These are phyloP conservation scores for Aurantiochytrium sp. DNA, from an alignment of 108 stramenopile genomes.

Conservation along the genomic window DNA sequence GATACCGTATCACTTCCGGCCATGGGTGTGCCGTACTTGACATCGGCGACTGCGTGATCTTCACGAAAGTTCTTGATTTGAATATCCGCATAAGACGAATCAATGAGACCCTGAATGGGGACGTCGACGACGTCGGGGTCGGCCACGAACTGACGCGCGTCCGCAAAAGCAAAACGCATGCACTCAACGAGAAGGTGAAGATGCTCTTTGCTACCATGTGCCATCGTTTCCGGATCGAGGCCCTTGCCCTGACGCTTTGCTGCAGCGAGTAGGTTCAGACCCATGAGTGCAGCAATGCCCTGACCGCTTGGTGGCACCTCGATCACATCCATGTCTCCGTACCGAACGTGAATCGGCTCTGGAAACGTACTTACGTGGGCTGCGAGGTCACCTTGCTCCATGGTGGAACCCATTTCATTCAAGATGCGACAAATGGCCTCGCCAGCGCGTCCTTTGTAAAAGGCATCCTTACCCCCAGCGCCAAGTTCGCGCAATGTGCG, in stretches of 20 bases:
- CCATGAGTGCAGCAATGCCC: conserved; percentile 83
- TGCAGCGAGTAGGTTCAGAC: conserved; percentile 62
- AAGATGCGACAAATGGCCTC: conserved; percentile 69
- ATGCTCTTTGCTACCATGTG: conserved; percentile 38
- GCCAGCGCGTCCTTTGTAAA: conserved; percentile 74
- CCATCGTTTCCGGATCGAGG: background rate
- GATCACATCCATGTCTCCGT: conserved; percentile 64
- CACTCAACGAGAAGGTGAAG: conserved; percentile 72
- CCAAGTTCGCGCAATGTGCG: conserved; percentile 69
- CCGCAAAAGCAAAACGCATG: conserved; percentile 82
- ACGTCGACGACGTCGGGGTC: conserved; percentile 53
- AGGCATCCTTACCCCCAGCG: conserved; percentile 68
- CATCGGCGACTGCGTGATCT: background rate
- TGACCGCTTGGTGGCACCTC: conserved; percentile 90
- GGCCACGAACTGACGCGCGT: conserved; percentile 65
- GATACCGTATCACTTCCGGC: conserved; percentile 60
- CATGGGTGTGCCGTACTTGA: conserved; percentile 19
- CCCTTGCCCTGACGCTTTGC: background rate
- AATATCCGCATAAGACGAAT: conserved; percentile 24
- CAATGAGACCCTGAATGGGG: conserved; percentile 37
- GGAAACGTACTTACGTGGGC: conserved; percentile 63
- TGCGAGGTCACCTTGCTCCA: conserved; percentile 73
- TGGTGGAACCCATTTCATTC: conserved; percentile 64
- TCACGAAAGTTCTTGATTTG: conserved; percentile 24
- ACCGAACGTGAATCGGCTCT: conserved; percentile 64